Conservation (phyloP, 305 asterid genomes). For the Fraxinus platypoda region DNA sequence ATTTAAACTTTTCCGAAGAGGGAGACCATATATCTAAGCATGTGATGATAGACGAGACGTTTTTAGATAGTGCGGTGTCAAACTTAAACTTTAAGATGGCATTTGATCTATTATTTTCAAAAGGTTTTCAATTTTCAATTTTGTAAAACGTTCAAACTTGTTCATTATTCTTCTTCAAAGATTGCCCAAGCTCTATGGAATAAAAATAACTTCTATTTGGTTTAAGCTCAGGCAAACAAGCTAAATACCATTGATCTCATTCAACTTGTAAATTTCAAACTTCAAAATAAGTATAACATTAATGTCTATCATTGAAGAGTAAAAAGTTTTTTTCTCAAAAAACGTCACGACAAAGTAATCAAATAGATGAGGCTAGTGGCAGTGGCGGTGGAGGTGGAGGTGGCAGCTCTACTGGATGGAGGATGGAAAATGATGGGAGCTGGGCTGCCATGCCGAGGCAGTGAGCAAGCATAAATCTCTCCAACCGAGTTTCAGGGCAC, state of each 20-base stretch:
- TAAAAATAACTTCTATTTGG: background rate
- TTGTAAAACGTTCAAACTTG: no score
- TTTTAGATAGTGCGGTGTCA: no score
- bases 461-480: slow-evolving; percentile 96
- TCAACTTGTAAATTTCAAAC: background rate
- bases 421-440: background rate
- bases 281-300: background rate
- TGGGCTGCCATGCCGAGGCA: slow-evolving; percentile 95
- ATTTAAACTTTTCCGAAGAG: background rate
- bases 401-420: background rate
- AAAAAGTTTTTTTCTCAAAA: background rate
- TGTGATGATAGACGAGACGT: no score
- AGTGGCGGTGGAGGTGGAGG: background rate
- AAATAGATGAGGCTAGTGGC: background rate
- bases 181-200: background rate
- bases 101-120: no score
- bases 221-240: background rate
- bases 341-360: background rate
- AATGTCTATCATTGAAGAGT: background rate
- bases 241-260: background rate
- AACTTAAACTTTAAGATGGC: no score
- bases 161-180: background rate
- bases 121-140: no score
- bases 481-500: slow-evolving; percentile 94
- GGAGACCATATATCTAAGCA: background rate